phyloP scores from a whole-genome alignment of 768 basidiomycete genomes.

The Cyclocybe aegerita region DNA sequence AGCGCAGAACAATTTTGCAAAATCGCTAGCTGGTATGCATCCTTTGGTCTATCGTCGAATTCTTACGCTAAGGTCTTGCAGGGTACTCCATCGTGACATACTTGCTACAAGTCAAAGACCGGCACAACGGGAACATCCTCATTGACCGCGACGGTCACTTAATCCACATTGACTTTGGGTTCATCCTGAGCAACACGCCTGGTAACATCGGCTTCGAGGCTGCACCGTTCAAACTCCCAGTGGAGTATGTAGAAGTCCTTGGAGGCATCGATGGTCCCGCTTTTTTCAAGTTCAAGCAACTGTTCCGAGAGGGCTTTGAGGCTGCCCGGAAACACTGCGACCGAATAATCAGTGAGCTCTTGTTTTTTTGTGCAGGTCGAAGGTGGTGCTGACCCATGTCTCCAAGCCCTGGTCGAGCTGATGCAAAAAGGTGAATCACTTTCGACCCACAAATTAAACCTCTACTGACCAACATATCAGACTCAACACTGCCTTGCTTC shows the following conservation, averaged over 20 bases:
- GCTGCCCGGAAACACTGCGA: slow-evolving; percentile 95
- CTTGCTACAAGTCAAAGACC: slow-evolving; percentile 95
- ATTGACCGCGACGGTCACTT: slow-evolving; percentile 94
- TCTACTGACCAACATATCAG: slow-evolving; percentile 33
- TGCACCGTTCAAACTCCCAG: slow-evolving; percentile 95
- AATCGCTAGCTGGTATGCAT: slow-evolving; percentile 74
- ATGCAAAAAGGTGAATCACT: slow-evolving; percentile 89
- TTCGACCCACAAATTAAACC: neutral
- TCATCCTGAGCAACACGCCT: slow-evolving; percentile 95
- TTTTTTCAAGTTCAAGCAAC: slow-evolving; percentile 78
- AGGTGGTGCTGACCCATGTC: neutral
- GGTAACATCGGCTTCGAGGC: slow-evolving; percentile 98
- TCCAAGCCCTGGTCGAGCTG: slow-evolving; percentile 74
- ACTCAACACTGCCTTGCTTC: slow-evolving; percentile 91
- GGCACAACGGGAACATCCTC: slow-evolving; percentile 98
- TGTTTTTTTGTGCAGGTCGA: slow-evolving; percentile 11
- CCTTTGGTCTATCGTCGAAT: neutral
- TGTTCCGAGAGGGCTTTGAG: slow-evolving; percentile 94
- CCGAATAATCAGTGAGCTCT: slow-evolving; percentile 89
- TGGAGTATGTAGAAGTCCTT: slow-evolving; percentile 94
- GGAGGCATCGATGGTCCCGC: slow-evolving; percentile 79
- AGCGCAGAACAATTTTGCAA: slow-evolving; percentile 93
- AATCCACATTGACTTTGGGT: slow-evolving; percentile 98
- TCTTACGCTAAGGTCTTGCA: slow-evolving; percentile 20
- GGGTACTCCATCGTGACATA: slow-evolving; percentile 97